Base-by-base conservation (phyloP, 768 basidiomycete species). In the Pisolithus tinctorius region DNA sequence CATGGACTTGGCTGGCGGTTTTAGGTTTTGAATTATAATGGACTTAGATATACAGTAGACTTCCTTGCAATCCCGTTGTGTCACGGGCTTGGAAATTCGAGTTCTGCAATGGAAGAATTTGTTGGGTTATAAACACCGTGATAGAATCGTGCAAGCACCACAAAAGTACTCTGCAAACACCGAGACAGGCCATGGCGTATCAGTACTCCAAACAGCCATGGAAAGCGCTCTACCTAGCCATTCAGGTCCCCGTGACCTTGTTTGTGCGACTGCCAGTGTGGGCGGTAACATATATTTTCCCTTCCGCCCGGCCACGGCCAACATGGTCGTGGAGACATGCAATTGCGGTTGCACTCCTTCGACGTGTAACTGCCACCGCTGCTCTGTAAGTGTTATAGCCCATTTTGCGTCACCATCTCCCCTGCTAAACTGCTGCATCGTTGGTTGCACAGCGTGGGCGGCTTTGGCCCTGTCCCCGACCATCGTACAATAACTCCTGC, bases 1-100 rank as follows among this genome's bases (percentile, higher is more conserved):
- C 11, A 84, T 84, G 83, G 75, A 71, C 6, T 71, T 83, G 14
- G 71, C 82, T 17, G 82, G 83, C 1, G 82, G 81, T 1, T 83
- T 74, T 61, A 83, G 80, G 62, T 62, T 80, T 48, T 74, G 50
- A 67, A 38, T 14, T 34, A 11, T 14, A 34, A 34, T 34, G 13
- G 11, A 34, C 34, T 14, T 14, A 34, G 34, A 34, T 20, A 20
- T 20, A 20, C 20, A 4, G 13, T 34, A 34, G 34, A 11, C 11
- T 4, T 34, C 34, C 34, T 34, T 14, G 4, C 10, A 34, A 14
- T 11, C 11, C 13, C 34, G 11, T 14, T 2, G 4, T 34, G 34
- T 13, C 34, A 34, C 34, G 13, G 14, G 4, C 34, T 34, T 11
- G 34, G 13, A 4, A 34, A 34, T 13, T 11, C 13, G 31, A 10